These are phyloP conservation scores for Symbiodinium pilosum DNA, from an alignment of 73 alveolate genomes.

Conservation along the genomic window DNA sequence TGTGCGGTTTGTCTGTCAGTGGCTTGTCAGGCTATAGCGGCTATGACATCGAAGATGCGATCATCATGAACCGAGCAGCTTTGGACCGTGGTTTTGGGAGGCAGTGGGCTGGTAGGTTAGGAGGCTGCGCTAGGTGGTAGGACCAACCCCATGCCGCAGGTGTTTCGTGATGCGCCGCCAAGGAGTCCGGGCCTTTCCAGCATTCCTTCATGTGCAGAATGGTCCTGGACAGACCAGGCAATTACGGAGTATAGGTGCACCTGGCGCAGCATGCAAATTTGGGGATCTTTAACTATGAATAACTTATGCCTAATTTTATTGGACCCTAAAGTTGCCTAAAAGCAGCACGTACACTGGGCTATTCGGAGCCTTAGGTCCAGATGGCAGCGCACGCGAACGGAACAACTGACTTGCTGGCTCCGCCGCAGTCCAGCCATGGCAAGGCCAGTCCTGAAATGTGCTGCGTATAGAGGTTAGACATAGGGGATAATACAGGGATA, in stretches of 20 bases:
- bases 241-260: too few species aligned
- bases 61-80: conserved; percentile 98
- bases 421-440: conserved; percentile 38
- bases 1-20: too few species aligned
- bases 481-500: too few species aligned
- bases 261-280: too few species aligned
- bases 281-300: too few species aligned
- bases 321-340: too few species aligned
- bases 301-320: too few species aligned
- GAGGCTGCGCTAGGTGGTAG: not conserved
- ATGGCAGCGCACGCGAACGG: conserved; percentile 57
- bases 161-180: conserved; percentile 91
- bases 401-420: conserved; percentile 71
- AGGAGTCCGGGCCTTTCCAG: conserved; percentile 16
- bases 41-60: conserved; percentile 99
- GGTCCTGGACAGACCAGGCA: too few species aligned
- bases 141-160: conserved; percentile 1
- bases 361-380: conserved; percentile 58
- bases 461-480: too few species aligned
- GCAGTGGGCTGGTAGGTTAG: not conserved
- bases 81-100: conserved; percentile 99
- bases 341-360: too few species aligned
- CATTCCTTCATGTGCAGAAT: not conserved
- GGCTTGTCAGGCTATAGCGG: conserved; percentile 95
- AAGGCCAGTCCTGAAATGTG: conserved; percentile 1